Evolutionary conservation across 805 yeast genomes (phyloP).

Genomic region (Hanseniaspora guilliermondii): DNA sequence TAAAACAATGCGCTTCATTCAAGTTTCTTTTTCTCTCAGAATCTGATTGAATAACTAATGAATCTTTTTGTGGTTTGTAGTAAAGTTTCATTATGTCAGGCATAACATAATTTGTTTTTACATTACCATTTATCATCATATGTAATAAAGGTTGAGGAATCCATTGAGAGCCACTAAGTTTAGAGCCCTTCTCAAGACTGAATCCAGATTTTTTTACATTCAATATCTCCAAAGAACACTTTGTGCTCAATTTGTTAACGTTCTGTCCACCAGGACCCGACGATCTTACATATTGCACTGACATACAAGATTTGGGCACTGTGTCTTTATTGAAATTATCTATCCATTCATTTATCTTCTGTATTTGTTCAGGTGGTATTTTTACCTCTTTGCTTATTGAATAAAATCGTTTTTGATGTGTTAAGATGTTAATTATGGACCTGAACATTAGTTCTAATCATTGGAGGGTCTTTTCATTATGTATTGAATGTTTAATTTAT

Average conservation of each 20-base stretch:
- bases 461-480: too few species aligned
- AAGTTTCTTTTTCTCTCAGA: constrained; percentile 43
- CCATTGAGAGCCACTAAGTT: constrained; percentile 35
- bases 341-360: neutral
- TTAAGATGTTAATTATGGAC: neutral
- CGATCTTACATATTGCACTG: constrained; percentile 33
- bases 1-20: constrained; percentile 47
- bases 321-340: neutral
- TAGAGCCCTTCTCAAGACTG: neutral
- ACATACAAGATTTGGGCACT: constrained; percentile 1
- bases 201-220: constrained; percentile 29
- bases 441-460: too few species aligned
- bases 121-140: constrained; percentile 30
- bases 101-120: constrained; percentile 44
- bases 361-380: neutral
- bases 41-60: constrained; percentile 51
- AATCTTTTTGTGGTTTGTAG: constrained; percentile 28
- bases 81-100: constrained; percentile 14
- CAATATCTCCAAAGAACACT: constrained; percentile 47
- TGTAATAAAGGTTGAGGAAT: constrained; percentile 41
- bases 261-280: constrained; percentile 86
- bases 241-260: constrained; percentile 54
- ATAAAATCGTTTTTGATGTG: neutral
- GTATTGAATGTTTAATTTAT: too few species aligned
- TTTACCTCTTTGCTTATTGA: neutral